Conservation (phyloP, 768 basidiomycete genomes). For the Punctularia strigosozonata region DNA sequence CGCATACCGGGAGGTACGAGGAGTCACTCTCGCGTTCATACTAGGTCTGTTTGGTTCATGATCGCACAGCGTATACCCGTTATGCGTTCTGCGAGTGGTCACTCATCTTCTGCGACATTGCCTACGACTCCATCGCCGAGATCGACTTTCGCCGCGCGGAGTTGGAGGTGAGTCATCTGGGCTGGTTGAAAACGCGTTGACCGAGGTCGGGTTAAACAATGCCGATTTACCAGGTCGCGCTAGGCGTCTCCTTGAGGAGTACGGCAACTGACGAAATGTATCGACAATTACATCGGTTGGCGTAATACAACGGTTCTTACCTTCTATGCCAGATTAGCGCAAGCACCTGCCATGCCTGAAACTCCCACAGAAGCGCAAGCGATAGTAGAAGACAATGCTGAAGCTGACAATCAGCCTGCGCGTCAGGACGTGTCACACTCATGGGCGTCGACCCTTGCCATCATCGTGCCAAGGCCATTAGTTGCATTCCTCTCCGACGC, state of each 20-base stretch:
- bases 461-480: constrained; percentile 7
- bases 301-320: constrained; percentile 14
- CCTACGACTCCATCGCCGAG: constrained; percentile 58
- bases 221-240: too few species aligned
- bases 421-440: not conserved
- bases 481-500: constrained; percentile 28
- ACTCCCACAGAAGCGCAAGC: not conserved
- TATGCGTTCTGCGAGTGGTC: constrained; percentile 88
- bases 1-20: constrained; percentile 75
- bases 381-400: not conserved
- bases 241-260: too few species aligned
- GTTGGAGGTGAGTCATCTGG: constrained; percentile 35
- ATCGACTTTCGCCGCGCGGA: constrained; percentile 44
- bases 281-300: constrained; percentile 29
- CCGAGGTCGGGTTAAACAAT: too few species aligned
- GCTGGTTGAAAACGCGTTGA: too few species aligned
- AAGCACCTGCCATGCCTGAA: not conserved
- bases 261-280: constrained; percentile 28
- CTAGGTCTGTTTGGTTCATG: constrained; percentile 2
- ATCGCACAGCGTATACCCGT: constrained; percentile 58
- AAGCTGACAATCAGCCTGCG: not conserved
- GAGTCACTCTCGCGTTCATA: constrained; percentile 8
- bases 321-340: constrained; percentile 3
- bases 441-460: not conserved
- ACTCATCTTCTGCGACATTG: constrained; percentile 60